Evolutionary conservation across 352 stramenopile species (phyloP).

Genomic region (Phytopythium oedochilum): DNA sequence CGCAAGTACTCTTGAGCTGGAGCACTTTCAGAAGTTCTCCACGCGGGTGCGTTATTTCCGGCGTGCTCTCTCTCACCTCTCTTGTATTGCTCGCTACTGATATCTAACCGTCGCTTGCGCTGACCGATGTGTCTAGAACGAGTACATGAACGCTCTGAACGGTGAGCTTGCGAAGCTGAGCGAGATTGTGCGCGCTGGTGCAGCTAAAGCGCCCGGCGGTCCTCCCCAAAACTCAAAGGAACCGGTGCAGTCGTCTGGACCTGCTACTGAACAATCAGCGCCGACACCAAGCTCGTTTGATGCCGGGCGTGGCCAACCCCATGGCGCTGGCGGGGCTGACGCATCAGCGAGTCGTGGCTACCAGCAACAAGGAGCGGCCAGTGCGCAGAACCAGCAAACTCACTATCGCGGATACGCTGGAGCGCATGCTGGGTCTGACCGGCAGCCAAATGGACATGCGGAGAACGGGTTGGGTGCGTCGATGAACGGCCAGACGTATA

Average conservation of each 20-base stretch:
- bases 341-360: background rate
- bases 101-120: background rate
- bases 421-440: background rate
- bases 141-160: slow-evolving; percentile 52
- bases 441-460: background rate
- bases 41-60: slow-evolving; percentile 24
- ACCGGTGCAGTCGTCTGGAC: background rate
- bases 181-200: slow-evolving; percentile 30
- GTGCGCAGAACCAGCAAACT: background rate
- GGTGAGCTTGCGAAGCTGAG: slow-evolving; percentile 63
- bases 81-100: background rate
- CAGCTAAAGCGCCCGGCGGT: background rate
- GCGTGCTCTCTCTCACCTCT: background rate
- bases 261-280: background rate
- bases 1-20: slow-evolving; percentile 69
- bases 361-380: background rate
- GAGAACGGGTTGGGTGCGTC: background rate
- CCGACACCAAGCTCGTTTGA: background rate
- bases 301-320: background rate
- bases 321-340: background rate
- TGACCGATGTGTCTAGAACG: slow-evolving; percentile 17
- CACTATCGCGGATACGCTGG: background rate
- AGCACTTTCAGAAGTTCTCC: slow-evolving; percentile 39
- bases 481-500: background rate
- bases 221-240: background rate